A percentile compares a stretch with the other conserved stretches of the same genome.
These are phyloP conservation scores for Lolium perenne DNA, from an alignment of 176 grass and related monocot species.

Conservation along the genomic window DNA sequence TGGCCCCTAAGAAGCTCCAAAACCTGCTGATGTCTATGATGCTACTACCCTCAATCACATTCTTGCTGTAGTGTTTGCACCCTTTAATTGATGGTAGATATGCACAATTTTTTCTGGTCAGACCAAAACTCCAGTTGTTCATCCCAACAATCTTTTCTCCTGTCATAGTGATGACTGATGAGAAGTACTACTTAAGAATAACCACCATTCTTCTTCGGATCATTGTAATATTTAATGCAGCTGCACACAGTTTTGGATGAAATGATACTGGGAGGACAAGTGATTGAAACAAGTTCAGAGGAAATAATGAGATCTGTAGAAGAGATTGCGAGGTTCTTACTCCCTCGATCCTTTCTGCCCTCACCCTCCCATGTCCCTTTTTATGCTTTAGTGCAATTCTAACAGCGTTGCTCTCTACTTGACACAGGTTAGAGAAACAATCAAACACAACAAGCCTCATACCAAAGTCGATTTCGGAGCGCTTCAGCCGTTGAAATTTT, in stretches of 20 bases:
- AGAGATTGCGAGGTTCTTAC: constrained; percentile 68
- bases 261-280: constrained; percentile 91
- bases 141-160: not conserved
- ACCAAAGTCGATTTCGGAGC: too few relatives aligned
- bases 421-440: too few relatives aligned
- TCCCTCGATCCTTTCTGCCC: not conserved
- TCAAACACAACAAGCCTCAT: too few relatives aligned
- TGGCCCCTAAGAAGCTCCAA: not conserved
- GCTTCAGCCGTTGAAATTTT: too few relatives aligned
- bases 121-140: not conserved
- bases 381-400: too few relatives aligned
- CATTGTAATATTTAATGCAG: constrained; percentile 54
- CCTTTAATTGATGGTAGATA: not conserved
- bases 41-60: not conserved
- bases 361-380: constrained; percentile 9
- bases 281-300: constrained; percentile 87
- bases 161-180: not conserved
- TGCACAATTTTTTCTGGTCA: constrained; percentile 1
- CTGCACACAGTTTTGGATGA: constrained; percentile 93
- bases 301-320: constrained; percentile 75
- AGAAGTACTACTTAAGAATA: not conserved
- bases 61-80: constrained; percentile 12
- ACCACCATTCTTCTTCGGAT: constrained; percentile 22
- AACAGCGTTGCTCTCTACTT: too few relatives aligned
- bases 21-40: not conserved